These are phyloP conservation scores for Apiospora pterosperma DNA, from an alignment of 2,329 filamentous ascomycete genomes.

Conservation along the genomic window DNA sequence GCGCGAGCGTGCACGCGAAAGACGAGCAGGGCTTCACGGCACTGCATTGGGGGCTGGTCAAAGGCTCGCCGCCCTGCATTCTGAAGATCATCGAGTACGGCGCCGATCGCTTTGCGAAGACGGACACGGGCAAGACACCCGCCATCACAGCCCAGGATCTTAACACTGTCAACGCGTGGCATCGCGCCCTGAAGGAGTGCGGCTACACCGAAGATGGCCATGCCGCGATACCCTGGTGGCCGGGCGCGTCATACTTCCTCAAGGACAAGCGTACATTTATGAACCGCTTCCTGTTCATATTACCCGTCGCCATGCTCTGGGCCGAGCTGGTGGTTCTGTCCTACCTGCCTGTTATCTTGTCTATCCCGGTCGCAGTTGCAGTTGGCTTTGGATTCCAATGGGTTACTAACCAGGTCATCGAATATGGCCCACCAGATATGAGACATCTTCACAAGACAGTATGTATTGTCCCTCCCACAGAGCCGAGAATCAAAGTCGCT, in stretches of 20 bases:
- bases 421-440: constrained; percentile 84
- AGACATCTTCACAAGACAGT: constrained; percentile 86
- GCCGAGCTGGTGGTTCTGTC: constrained; percentile 69
- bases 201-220: constrained; percentile 81
- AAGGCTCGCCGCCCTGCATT: constrained; percentile 84
- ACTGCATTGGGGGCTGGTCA: constrained; percentile 93
- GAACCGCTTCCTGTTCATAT: constrained; percentile 83
- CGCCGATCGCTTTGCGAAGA: constrained; percentile 87
- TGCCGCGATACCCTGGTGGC: constrained; percentile 66
- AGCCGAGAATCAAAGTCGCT: constrained; percentile 14
- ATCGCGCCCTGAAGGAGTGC: constrained; percentile 75
- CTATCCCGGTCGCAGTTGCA: constrained; percentile 67
- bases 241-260: constrained; percentile 66
- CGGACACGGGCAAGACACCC: constrained; percentile 86
- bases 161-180: constrained; percentile 80
- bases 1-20: constrained; percentile 83
- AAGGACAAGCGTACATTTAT: constrained; percentile 77
- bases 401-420: constrained; percentile 71
- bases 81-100: constrained; percentile 96
- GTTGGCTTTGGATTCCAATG: constrained; percentile 71
- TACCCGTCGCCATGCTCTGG: constrained; percentile 77
- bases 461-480: constrained; percentile 26
- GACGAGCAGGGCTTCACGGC: constrained; percentile 95
- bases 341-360: constrained; percentile 69
- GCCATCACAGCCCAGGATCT: constrained; percentile 83